Evolutionary conservation across 768 basidiomycete species (phyloP), one percentile per base, ranked within the genome.

Genomic region (Boletus patriciae): DNA sequence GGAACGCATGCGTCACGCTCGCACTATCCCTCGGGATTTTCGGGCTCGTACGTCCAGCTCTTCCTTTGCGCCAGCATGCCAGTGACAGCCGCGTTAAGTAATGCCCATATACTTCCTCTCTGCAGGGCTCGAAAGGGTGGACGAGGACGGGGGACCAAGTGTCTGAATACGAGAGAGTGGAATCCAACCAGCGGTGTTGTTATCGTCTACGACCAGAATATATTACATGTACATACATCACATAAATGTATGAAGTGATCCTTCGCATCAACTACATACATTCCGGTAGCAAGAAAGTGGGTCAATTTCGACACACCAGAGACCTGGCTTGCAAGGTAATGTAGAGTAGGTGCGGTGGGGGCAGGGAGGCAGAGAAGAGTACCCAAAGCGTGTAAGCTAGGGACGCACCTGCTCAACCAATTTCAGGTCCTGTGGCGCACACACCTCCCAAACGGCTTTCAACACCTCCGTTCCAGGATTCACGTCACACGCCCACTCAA

Each of bases 401-500:
- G 53, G 36, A 38, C 27, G 55, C 13, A 27, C 50, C 12, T 65
- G 54, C 47, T 68, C 63, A 2, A 43, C 16, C 12, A 60, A 27
- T 13, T 58, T 55, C 29, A 72, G 12, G 7, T 61, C 62, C 13
- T 52, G 45, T 10, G 73, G 71, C 1, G 61, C 64, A 46, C 59
- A 61, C 27, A 73, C 65, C n/a, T 70, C 66, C 64, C 66, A 74
- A 5, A 65, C 59, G 1, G 64, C 65, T 36, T 66, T 68, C 54
- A 74, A 52, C 25, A 67, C 53, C 50, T 60, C 55, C 54, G 62
- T 64, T 16, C 66, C 68, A 12, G 62, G 62, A 6, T 54, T 58
- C 38, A 70, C 41, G 34, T 61, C 58, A 23, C 59, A 69, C 15
- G 70, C 62, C 72, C 73, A 73, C 46, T 74, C 73, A 16, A 70